These are phyloP conservation scores for Sonneratia alba DNA, from an alignment of 345 rosid species.

Conservation along the genomic window DNA sequence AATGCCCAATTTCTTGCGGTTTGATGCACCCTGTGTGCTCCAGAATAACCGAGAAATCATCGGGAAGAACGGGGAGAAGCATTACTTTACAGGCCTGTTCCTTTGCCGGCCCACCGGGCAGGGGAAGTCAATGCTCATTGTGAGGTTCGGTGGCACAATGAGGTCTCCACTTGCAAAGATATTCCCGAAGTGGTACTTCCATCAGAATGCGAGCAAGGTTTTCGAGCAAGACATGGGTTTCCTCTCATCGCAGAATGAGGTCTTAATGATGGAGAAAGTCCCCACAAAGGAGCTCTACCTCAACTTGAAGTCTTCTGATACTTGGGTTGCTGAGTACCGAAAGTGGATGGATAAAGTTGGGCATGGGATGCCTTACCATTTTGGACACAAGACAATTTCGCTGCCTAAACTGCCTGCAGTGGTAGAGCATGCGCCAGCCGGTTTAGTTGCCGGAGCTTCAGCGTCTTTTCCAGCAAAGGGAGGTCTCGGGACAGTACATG, in stretches of 20 bases:
- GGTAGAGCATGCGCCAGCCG: constrained; percentile 87
- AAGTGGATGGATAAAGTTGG: constrained; percentile 99
- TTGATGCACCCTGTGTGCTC: constrained; percentile 78
- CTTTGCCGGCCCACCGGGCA: constrained; percentile 95
- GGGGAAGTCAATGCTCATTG: constrained; percentile 94
- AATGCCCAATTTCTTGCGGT: constrained; percentile 43
- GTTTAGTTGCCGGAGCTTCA: constrained; percentile 58
- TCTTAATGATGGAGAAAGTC: constrained; percentile 65
- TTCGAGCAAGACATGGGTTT: constrained; percentile 98
- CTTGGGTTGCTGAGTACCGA: constrained; percentile 86
- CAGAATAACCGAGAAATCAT: constrained; percentile 55
- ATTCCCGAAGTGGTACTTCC: constrained; percentile 78
- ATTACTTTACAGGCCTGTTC: constrained; percentile 66
- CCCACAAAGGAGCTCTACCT: constrained; percentile 78
- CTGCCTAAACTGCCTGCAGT: constrained; percentile 66
- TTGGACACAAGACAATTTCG: constrained; percentile 65
- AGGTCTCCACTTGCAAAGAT: constrained; percentile 36
- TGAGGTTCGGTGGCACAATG: constrained; percentile 67
- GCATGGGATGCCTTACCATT: constrained; percentile 94
- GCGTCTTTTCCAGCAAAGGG: constrained; percentile 82
- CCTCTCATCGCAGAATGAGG: constrained; percentile 78
- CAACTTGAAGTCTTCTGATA: constrained; percentile 69
- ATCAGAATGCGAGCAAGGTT: constrained; percentile 76
- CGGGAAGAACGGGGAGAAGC: constrained; percentile 56
- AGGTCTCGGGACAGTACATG: constrained; percentile 58